Evolutionary conservation across 768 basidiomycete genomes (phyloP), one percentile per base, ranked within the genome.

Genomic region (Termitomyces sp.): DNA sequence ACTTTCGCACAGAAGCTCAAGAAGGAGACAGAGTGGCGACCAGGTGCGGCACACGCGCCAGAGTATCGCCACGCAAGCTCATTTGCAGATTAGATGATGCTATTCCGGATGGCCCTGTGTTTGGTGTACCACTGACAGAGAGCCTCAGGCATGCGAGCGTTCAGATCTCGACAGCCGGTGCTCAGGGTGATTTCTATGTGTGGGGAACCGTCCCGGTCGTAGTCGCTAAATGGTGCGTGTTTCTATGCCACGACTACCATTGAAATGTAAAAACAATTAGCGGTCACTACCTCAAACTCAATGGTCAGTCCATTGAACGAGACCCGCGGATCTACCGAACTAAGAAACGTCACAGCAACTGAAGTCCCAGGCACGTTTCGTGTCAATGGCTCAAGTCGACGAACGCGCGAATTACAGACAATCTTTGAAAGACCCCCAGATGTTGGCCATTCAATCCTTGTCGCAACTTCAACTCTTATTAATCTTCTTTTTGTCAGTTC

Each of bases 141-240:
- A 89, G 89, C 61, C 76, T 98, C 64, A 81, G 81, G 66, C 89
- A 89, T 70, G 96, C 96, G 16, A 89, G 85, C 66, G 96, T 97
- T 1, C 95, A 95, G 68, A 96, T 98, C 69, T 93, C 90, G 11
- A 96, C 95, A 15, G 87, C 91, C 6, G 90, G 89, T 59, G 79
- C 88, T 12, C 84, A 84, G 60, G 93, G 93, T 8, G 86, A 91
- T 63, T 79, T 93, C 18, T 92, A 91, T 69, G 89, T 94, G 6
- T 95, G 92, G 89, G 94, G 95, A 1, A 91, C 90, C 69, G 92
- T 99, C 51, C 96, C 96, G 9, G 93, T 98, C 44, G 95, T 98
- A 54, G 96, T 99, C 44, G 96, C 96, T 48, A 98, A 97, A 75
- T 98, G 94, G 93, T 93, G 66, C 67, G 87, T 64, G 37, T 77